phyloP scores from a whole-genome alignment of 2,329 filamentous ascomycete species.

The Microdochium bolleyi region DNA sequence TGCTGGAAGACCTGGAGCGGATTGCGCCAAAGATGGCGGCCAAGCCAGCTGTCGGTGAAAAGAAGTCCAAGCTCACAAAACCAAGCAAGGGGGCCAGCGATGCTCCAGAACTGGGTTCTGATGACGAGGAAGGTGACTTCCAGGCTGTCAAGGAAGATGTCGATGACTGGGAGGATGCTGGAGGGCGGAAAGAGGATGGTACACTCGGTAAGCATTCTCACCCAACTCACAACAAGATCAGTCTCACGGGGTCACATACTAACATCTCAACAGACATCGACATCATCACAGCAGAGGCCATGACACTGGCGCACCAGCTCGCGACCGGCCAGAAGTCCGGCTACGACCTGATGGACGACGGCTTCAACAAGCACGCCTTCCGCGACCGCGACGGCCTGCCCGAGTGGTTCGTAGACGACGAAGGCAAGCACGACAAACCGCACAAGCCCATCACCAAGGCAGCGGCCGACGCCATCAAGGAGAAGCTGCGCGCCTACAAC shows the following conservation, averaged over 20 bases:
- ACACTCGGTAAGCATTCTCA: conserved; percentile 40
- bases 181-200: conserved; percentile 55
- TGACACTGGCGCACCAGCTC: conserved; percentile 90
- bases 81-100: conserved; percentile 9
- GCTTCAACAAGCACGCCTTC: conserved; percentile 88
- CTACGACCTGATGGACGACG: conserved; percentile 77
- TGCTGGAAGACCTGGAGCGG: conserved; percentile 18
- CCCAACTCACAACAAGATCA: background rate
- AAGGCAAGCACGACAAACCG: conserved; percentile 71
- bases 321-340: conserved; percentile 78
- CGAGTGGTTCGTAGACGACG: conserved; percentile 97
- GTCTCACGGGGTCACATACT: background rate
- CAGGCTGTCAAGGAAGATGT: conserved; percentile 42
- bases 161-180: conserved; percentile 58
- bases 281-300: conserved; percentile 98
- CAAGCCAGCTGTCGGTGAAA: conserved; percentile 22
- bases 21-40: conserved; percentile 12
- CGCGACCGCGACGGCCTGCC: conserved; percentile 87
- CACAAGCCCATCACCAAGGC: conserved; percentile 89
- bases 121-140: conserved; percentile 42
- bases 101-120: conserved; percentile 12
- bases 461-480: conserved; percentile 84
- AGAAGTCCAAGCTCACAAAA: conserved; percentile 7
- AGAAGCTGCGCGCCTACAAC: conserved; percentile 87
- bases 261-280: conserved; percentile 63